A percentile compares a stretch with the other conserved stretches of the same genome.
phyloP scores from a whole-genome alignment of 352 stramenopile species.

The Thalassiosira allenii region DNA sequence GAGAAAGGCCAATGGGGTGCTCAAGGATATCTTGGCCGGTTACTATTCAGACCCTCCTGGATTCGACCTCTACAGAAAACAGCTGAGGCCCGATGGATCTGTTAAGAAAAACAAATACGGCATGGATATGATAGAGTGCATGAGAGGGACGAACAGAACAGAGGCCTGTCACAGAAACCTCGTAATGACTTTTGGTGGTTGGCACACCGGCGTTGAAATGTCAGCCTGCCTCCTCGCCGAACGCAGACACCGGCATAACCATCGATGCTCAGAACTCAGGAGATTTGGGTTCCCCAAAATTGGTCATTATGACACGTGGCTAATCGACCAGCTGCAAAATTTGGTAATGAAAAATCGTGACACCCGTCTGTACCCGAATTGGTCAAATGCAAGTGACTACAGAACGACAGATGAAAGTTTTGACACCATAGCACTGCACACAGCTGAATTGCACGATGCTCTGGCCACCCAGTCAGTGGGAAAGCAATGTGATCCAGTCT shows the following conservation, averaged over 20 bases:
- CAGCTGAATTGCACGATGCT: conserved; percentile 14
- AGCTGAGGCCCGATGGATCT: conserved; percentile 20
- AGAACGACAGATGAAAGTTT: conserved; percentile 45
- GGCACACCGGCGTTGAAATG: conserved; percentile 1
- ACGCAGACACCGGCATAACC: conserved; percentile 8
- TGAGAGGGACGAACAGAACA: conserved; percentile 49
- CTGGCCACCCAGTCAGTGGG: no score
- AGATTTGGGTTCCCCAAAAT: conserved; percentile 16
- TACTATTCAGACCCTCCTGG: conserved; percentile 63
- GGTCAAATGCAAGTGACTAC: conserved; percentile 59
- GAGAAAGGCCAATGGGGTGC: conserved; percentile 60
- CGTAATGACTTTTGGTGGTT: background rate
- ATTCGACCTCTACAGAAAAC: conserved; percentile 41
- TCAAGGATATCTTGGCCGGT: conserved; percentile 54
- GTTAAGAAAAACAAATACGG: conserved; percentile 28
- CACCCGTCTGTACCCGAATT: conserved; percentile 39
- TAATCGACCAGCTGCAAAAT: conserved; percentile 54
- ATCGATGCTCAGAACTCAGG: background rate
- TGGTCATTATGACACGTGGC: conserved; percentile 52
- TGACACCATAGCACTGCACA: conserved; percentile 45
- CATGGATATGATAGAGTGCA: conserved; percentile 43
- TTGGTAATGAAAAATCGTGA: conserved; percentile 42
- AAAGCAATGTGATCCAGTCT: no score
- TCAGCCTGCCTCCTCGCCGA: conserved; percentile 6
- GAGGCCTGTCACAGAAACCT: conserved; percentile 31